Conservation (phyloP, 345 rosid genomes). For the Kandelia obovata region DNA sequence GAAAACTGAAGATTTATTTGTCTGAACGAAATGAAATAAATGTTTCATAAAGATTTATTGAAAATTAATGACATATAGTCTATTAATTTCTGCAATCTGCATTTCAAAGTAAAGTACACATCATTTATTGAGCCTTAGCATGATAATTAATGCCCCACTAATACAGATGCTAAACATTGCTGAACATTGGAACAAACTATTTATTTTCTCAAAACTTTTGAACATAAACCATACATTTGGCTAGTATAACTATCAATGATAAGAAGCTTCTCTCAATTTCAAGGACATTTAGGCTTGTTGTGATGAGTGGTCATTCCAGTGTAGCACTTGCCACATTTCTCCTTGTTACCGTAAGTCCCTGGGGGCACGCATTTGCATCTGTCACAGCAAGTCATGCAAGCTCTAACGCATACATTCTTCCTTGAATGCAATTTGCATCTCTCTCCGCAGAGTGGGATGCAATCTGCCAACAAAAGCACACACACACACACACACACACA, state of each 20-base stretch:
- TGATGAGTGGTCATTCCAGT: conserved; percentile 18
- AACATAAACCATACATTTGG: background rate
- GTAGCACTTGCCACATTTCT: conserved; percentile 20
- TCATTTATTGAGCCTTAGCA: too few relatives aligned
- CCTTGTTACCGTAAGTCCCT: conserved; percentile 18
- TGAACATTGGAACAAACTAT: background rate
- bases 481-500: background rate
- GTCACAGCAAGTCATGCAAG: conserved; percentile 18
- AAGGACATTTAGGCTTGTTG: conserved; percentile 19
- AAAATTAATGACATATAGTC: background rate
- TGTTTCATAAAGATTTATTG: background rate
- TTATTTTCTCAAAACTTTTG: background rate
- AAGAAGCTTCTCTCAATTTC: background rate
- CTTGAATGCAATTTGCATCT: conserved; percentile 20
- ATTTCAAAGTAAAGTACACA: background rate
- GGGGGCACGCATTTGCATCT: conserved; percentile 27
- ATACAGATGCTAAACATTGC: background rate
- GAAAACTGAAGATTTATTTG: background rate
- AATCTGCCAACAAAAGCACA: conserved; percentile 33
- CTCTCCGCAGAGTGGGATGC: conserved; percentile 15
- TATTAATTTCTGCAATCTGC: conserved; percentile 1
- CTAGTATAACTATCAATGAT: too few relatives aligned
- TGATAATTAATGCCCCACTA: background rate
- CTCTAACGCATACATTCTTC: conserved; percentile 15
- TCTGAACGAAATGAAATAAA: too few relatives aligned